Base-by-base conservation (phyloP, 768 basidiomycete genomes). In the Mycena filopes region DNA sequence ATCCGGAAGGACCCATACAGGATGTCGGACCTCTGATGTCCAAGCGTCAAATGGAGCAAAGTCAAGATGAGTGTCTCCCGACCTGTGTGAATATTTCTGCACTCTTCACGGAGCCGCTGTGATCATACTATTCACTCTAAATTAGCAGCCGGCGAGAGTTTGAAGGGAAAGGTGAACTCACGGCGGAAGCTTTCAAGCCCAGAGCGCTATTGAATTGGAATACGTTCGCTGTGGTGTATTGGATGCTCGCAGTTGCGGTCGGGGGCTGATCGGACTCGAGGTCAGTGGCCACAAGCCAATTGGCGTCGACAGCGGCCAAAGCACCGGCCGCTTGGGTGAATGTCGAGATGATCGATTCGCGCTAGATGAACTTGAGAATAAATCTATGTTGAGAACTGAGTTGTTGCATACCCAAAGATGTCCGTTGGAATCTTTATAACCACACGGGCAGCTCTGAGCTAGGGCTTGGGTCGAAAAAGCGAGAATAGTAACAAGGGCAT, bases 61-160 rank as follows among this genome's bases (percentile, higher is more conserved):
- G 11, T 7, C 3, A 28, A 47, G 23, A 8, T 21, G 2, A 11
- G 3, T n/a, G 3, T 13, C 9, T 8, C 18, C 49, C 20, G 12
- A 54, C 60, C 51, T 55, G 1, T 7, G 68, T 70, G 68, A 70
- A 66, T 29, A 70, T 70, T 47, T 70, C 61, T 9, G 55, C 68
- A 25, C 45, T 56, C 21, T 70, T 43, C 21, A 66, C 65, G 3
- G 31, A 60, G 45, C 68, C 59, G 3, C 55, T 55, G 38, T 42
- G 48, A 15, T 59, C 51, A 28, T 65, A 59, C 55, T 61, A 28
- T 20, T 38, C 9, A 25, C 18, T 42, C n/a, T n/a, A n/a, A n/a
- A n/a, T n/a, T n/a, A n/a, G n/a, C n/a, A 43, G 38, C 21, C 5
- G 29, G 21, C 46, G 21, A 8, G 8, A n/a, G 5, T 11, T 2